Evolutionary conservation across 257 asterid genomes (phyloP).

Genomic region (Paulownia fortunei): DNA sequence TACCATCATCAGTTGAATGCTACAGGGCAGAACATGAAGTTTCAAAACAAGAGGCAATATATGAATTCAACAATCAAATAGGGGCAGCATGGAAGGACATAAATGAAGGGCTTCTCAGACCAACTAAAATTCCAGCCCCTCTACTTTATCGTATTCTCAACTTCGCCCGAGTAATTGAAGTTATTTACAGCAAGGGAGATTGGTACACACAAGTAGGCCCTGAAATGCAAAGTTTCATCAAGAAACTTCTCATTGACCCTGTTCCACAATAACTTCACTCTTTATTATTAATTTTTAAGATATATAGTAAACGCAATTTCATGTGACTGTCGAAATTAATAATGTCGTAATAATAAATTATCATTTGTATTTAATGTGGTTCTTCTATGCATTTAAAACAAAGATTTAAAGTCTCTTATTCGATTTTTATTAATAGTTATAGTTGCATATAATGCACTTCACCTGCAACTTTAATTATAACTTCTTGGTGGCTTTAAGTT

Average conservation of each 20-base stretch:
- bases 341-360: neutral
- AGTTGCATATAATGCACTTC: too few relatives aligned
- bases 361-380: neutral
- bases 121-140: conserved; percentile 31
- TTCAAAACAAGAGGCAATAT: conserved; percentile 13
- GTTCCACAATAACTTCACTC: neutral
- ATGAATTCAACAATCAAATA: conserved; percentile 20
- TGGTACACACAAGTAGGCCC: conserved; percentile 37
- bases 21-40: conserved; percentile 31
- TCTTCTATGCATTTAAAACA: neutral
- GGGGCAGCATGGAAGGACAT: conserved; percentile 44
- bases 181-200: conserved; percentile 32
- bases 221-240: conserved; percentile 28
- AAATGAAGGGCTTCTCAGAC: conserved; percentile 34
- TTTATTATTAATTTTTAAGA: neutral
- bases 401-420: neutral
- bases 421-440: too few relatives aligned
- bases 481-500: neutral
- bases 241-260: conserved; percentile 25
- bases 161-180: conserved; percentile 20
- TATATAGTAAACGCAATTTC: too few relatives aligned
- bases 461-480: neutral
- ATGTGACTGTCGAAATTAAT: too few relatives aligned
- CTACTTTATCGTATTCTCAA: conserved; percentile 36
- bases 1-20: conserved; percentile 37